These are phyloP conservation scores for Moricandia arvensis DNA, from an alignment of 345 rosid genomes.

Conservation along the genomic window DNA sequence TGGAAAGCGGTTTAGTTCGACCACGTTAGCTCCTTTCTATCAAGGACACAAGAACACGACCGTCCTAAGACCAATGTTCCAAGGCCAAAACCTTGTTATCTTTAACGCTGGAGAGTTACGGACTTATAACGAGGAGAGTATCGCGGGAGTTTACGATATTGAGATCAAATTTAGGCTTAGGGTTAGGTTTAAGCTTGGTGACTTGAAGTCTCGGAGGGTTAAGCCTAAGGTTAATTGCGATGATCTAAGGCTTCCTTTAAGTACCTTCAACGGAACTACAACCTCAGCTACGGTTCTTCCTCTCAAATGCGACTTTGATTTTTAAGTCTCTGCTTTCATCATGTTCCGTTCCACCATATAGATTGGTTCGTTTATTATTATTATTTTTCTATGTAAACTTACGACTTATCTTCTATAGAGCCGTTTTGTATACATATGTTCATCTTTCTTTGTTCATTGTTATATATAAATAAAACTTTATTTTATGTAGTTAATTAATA, in stretches of 20 bases:
- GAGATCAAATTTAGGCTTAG: slow-evolving; percentile 55
- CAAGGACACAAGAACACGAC: slow-evolving; percentile 84
- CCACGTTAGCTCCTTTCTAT: slow-evolving; percentile 48
- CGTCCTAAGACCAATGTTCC: slow-evolving; percentile 41
- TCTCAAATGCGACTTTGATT: slow-evolving; percentile 53
- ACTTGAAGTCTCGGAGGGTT: slow-evolving; percentile 44
- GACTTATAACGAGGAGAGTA: slow-evolving; percentile 41
- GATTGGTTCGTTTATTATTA: slow-evolving; percentile 19
- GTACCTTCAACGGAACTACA: slow-evolving; percentile 29
- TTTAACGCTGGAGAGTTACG: slow-evolving; percentile 34
- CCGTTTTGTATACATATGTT: not conserved
- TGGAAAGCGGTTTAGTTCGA: slow-evolving; percentile 39
- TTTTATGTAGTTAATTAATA: not conserved
- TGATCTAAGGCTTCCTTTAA: slow-evolving; percentile 58
- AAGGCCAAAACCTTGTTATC: slow-evolving; percentile 38
- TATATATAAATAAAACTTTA: slow-evolving; percentile 14
- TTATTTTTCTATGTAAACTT: not conserved
- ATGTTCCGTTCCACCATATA: not conserved
- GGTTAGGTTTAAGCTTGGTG: slow-evolving; percentile 63
- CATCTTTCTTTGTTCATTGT: not conserved
- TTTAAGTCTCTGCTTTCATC: slow-evolving; percentile 31
- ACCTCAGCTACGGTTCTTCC: slow-evolving; percentile 11
- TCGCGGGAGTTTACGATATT: slow-evolving; percentile 45
- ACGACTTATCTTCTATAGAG: not conserved
- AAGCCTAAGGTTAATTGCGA: slow-evolving; percentile 61